These are phyloP conservation scores for Eimeria praecox DNA, from an alignment of 169 alveolate genomes.

Conservation along the genomic window DNA sequence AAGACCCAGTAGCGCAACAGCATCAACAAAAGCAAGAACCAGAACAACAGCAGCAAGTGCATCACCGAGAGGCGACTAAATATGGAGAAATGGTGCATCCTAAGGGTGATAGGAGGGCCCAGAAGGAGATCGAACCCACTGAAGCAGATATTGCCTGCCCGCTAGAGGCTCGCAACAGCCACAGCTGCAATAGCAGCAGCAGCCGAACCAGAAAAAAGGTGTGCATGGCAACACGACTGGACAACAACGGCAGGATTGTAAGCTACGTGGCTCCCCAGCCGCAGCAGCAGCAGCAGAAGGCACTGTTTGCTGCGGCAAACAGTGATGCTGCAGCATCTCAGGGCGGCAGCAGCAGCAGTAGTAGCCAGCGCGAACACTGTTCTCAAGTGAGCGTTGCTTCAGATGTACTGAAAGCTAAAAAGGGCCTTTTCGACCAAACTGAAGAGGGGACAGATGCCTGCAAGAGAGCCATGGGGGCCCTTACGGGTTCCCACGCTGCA, in stretches of 20 bases:
- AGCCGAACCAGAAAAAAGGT: slow-evolving; percentile 4
- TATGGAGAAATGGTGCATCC: neutral
- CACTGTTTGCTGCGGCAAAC: neutral
- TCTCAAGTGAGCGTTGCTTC: slow-evolving; percentile 66
- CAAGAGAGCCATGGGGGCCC: neutral
- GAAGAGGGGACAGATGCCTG: neutral
- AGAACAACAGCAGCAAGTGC: slow-evolving; percentile 39
- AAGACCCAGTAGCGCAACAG: neutral
- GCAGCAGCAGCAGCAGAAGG: slow-evolving; percentile 42
- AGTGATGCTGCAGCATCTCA: slow-evolving; percentile 32
- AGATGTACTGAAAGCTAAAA: slow-evolving; percentile 47
- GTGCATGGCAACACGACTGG: slow-evolving; percentile 64
- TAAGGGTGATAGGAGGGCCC: neutral
- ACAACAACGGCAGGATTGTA: slow-evolving; percentile 68
- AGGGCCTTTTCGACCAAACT: neutral
- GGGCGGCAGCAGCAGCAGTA: slow-evolving; percentile 49
- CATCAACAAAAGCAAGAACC: neutral
- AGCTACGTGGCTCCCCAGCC: slow-evolving; percentile 43
- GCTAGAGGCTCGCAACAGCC: neutral
- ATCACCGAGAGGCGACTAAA: neutral
- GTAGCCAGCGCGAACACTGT: slow-evolving; percentile 14
- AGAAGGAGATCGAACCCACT: neutral
- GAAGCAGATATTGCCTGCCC: neutral
- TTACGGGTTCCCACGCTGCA: slow-evolving; percentile 13
- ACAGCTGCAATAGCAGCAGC: slow-evolving; percentile 25